Base-by-base conservation (phyloP, 164 flowering plant genomes). In the Berberis vulgaris region DNA sequence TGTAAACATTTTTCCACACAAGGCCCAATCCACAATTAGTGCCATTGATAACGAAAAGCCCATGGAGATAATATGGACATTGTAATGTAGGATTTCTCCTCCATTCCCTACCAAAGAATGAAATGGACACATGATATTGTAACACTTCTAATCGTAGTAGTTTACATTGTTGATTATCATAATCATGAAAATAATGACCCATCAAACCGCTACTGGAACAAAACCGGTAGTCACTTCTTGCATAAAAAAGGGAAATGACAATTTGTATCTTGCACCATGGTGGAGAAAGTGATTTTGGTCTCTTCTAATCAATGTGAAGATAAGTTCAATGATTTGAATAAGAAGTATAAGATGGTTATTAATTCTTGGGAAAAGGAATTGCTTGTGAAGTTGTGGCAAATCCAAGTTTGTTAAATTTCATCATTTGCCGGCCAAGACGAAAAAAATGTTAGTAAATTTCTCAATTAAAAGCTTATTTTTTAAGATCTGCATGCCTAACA, bases 281-380 rank as follows among this genome's bases (percentile, higher is more conserved):
- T 89, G 96, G 96, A 89, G 72, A 88, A 81, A 57, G 92, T 95
- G 54, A 88, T 81, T 46, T 86, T 70, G 70, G 98, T 94, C 6
- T 94, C 98, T 1, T 96, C 97, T 0, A 96, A 94, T 69, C 98
- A 94, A 66, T 90, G 98, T 62, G 98, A 93, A 67, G 98, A 93
- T 63, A 93, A 93, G 71, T 93, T 93, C 71, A 93, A 93, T 72
- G 98, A 93, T 68, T 74, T 93, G 70, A 93, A 93, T 65, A 94
- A 94, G 81, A 84, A 97, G 84, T 94, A 91, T 65, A 94, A 94
- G 80, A 75, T 97, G 71, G 97, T 94, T 26, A 94, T 87, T 59
- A 96, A 94, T 65, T 94, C 6, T 61, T 94, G 0, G 98, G 97
- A 0, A 84, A 76, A 63, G 98, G 98, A 42, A 87, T 87, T 2